These are phyloP conservation scores for Lepiota brunneoincarnata DNA, from an alignment of 768 basidiomycete species.

Conservation along the genomic window DNA sequence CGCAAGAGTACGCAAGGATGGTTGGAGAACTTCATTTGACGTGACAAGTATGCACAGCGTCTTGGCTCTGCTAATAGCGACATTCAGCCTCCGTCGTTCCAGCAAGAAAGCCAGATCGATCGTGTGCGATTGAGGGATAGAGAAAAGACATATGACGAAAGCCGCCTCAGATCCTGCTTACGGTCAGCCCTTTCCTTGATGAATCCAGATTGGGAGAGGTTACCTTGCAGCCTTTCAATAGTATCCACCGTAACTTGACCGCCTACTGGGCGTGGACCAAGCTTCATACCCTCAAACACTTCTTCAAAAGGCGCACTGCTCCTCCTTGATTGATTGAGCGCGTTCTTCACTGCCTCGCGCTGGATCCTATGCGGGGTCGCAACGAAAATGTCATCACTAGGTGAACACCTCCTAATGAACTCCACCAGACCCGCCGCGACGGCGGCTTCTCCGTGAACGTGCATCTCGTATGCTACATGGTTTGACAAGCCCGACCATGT, in stretches of 20 bases:
- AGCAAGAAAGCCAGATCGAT: conserved; percentile 42
- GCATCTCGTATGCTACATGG: conserved; percentile 41
- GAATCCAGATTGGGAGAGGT: not conserved
- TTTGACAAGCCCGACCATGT: conserved; percentile 29
- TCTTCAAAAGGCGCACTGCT: conserved; percentile 14
- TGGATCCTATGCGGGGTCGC: conserved; percentile 54
- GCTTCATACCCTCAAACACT: conserved; percentile 15
- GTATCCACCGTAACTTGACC: conserved; percentile 44
- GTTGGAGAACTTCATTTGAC: conserved; percentile 41
- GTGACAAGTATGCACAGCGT: conserved; percentile 46
- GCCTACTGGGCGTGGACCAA: conserved; percentile 1
- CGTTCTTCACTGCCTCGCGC: conserved; percentile 46
- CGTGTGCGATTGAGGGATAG: conserved; percentile 35
- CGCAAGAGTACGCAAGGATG: conserved; percentile 40
- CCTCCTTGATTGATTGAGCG: conserved; percentile 24
- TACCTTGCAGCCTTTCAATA: conserved; percentile 49
- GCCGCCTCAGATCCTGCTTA: conserved; percentile 47
- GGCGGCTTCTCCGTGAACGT: conserved; percentile 46
- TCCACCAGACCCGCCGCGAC: conserved; percentile 42
- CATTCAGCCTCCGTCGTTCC: conserved; percentile 47
- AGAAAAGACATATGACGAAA: conserved; percentile 53
- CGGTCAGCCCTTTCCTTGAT: not conserved
- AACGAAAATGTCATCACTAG: conserved; percentile 45
- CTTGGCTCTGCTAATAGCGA: conserved; percentile 52
- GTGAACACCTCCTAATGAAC: conserved; percentile 34